These are phyloP conservation scores for Astrothelium macrocarpum DNA, from an alignment of 495 filamentous ascomycete species.

Conservation along the genomic window DNA sequence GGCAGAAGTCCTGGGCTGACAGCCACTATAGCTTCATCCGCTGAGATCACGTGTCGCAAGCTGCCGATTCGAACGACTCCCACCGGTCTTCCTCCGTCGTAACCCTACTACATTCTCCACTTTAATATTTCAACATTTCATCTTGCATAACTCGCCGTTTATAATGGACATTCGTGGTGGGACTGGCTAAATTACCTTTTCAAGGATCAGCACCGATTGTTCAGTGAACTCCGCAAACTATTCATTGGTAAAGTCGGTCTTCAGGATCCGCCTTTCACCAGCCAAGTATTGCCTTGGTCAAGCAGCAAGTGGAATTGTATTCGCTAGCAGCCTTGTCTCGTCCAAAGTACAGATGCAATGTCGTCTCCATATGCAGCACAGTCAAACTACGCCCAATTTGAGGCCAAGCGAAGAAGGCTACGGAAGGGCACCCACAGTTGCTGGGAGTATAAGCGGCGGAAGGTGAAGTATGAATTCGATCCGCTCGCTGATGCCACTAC, in stretches of 20 bases:
- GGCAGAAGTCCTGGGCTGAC: too few species aligned
- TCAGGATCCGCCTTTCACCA: conserved; percentile 3
- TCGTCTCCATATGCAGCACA: not conserved
- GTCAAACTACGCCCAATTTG: not conserved
- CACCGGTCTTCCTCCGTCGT: not conserved
- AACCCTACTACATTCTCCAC: not conserved
- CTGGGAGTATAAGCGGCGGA: conserved; percentile 19
- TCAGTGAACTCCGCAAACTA: not conserved
- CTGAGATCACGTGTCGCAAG: not conserved
- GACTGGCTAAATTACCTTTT: not conserved
- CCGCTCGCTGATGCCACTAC: not conserved
- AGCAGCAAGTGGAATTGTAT: not conserved
- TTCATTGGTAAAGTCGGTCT: not conserved
- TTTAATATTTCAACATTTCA: not conserved
- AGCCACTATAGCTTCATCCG: not conserved
- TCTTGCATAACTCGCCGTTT: not conserved
- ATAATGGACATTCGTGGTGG: not conserved
- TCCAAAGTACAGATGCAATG: conserved; percentile 7
- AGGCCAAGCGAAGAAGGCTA: conserved; percentile 14
- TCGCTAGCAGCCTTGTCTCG: not conserved
- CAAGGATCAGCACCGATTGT: not conserved
- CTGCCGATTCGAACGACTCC: not conserved
- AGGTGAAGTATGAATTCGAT: conserved; percentile 16
- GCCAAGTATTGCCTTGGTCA: not conserved
- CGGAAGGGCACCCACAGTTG: conserved; percentile 22